Percentiles rank a stretch among this genome's conserved stretches.
Conservation (phyloP, 345 rosid species). For the Aurinia saxatilis region DNA sequence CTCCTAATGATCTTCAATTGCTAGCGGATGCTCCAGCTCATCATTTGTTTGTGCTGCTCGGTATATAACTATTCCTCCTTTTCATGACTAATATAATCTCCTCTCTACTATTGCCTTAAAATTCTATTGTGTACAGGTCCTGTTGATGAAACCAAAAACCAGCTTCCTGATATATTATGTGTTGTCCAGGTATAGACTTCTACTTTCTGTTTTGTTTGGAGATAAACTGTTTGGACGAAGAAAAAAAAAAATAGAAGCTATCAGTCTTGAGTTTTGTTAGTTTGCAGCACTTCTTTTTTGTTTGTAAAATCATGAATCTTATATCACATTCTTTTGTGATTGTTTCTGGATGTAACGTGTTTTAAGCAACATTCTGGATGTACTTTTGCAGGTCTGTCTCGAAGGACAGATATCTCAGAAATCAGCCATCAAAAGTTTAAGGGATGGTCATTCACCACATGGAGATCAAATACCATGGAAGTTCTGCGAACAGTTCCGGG, state of each 20-base stretch:
- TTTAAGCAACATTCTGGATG: background rate
- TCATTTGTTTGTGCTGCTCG: slow-evolving; percentile 87
- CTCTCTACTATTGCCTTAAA: slow-evolving; percentile 1
- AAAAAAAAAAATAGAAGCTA: background rate
- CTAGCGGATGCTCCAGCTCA: slow-evolving; percentile 99
- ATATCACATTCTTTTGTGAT: slow-evolving; percentile 1
- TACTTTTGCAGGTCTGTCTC: slow-evolving; percentile 56
- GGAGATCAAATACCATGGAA: slow-evolving; percentile 99
- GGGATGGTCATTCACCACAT: slow-evolving; percentile 73
- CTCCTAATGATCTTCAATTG: slow-evolving; percentile 94
- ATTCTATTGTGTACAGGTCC: slow-evolving; percentile 57
- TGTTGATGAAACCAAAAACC: slow-evolving; percentile 83
- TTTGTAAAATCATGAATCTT: background rate
- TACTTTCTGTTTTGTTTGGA: background rate
- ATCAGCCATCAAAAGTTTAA: slow-evolving; percentile 64
- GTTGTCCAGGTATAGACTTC: slow-evolving; percentile 68
- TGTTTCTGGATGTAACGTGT: slow-evolving; percentile 1
- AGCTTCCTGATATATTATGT: slow-evolving; percentile 91
- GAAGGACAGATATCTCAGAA: slow-evolving; percentile 89
- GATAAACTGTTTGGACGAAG: background rate
- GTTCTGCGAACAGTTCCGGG: slow-evolving; percentile 78
- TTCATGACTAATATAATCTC: slow-evolving; percentile 2
- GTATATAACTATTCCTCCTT: slow-evolving; percentile 31
- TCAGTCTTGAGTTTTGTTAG: background rate
- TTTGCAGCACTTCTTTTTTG: background rate